Evolutionary conservation across 257 asterid genomes (phyloP).

Genomic region (Cruciata laevipes): DNA sequence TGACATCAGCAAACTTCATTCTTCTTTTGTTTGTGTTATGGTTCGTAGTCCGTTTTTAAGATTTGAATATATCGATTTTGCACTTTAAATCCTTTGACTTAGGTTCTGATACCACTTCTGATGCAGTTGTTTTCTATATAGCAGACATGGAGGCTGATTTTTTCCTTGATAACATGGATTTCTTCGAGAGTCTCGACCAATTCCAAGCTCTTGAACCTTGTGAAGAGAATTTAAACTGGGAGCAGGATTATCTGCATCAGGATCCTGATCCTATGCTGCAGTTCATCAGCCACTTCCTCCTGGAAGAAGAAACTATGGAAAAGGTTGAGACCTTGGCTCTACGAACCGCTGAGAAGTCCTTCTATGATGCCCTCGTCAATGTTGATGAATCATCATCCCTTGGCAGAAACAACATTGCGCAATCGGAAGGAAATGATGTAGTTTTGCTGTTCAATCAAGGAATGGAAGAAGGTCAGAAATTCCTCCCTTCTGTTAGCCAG

Average conservation of each 20-base stretch:
- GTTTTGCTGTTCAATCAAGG: neutral
- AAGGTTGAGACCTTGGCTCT: conserved; percentile 42
- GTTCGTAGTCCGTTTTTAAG: no score
- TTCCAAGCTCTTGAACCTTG: neutral
- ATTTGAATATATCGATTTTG: no score
- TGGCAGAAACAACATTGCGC: neutral
- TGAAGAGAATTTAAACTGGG: conserved; percentile 1
- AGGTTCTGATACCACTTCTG: neutral
- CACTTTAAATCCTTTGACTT: no score
- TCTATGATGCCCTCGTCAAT: conserved; percentile 36
- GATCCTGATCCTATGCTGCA: conserved; percentile 28
- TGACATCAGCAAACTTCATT: neutral
- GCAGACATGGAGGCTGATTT: neutral
- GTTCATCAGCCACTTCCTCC: conserved; percentile 50
- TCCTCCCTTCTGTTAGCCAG: neutral
- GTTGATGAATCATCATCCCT: conserved; percentile 3
- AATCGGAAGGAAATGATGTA: neutral
- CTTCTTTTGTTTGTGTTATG: no score
- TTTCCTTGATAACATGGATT: neutral
- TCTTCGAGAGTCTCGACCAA: neutral
- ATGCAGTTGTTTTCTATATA: neutral
- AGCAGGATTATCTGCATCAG: conserved; percentile 2
- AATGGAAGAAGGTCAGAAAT: conserved; percentile 4
- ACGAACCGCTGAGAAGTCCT: conserved; percentile 66
- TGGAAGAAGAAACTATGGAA: conserved; percentile 73